These are phyloP conservation scores for Pythium aphanidermatum DNA, from an alignment of 352 stramenopile species.

Conservation along the genomic window DNA sequence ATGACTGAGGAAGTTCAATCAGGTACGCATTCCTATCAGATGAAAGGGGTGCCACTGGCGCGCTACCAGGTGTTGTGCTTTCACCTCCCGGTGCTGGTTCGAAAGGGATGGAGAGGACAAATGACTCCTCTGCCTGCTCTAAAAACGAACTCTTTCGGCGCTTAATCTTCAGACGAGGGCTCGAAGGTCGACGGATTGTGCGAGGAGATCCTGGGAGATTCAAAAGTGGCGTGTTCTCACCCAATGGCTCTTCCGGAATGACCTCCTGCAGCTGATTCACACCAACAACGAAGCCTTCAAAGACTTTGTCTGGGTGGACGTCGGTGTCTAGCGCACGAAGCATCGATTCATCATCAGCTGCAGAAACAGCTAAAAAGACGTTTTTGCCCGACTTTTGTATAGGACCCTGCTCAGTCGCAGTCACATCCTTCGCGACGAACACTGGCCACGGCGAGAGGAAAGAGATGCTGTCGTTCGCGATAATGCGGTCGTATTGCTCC, in stretches of 20 bases:
- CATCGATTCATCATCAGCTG: slow-evolving; percentile 68
- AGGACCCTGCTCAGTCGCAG: slow-evolving; percentile 1
- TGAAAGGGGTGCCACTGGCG: slow-evolving; percentile 21
- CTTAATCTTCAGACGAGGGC: slow-evolving; percentile 36
- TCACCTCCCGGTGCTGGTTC: slow-evolving; percentile 29
- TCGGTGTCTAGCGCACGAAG: slow-evolving; percentile 59
- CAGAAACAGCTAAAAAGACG: slow-evolving; percentile 72
- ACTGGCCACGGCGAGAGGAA: slow-evolving; percentile 68
- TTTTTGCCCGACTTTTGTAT: slow-evolving; percentile 40
- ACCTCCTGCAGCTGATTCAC: slow-evolving; percentile 66
- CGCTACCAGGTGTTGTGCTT: slow-evolving; percentile 12
- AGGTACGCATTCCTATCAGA: slow-evolving; percentile 63
- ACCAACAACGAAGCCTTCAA: slow-evolving; percentile 80
- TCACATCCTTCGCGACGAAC: slow-evolving; percentile 64
- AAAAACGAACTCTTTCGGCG: slow-evolving; percentile 69
- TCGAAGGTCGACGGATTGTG: slow-evolving; percentile 16
- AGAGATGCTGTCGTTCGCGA: slow-evolving; percentile 50
- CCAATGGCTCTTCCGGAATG: slow-evolving; percentile 19
- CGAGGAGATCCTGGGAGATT: slow-evolving; percentile 20
- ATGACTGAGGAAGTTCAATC: slow-evolving; percentile 62
- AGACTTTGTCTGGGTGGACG: slow-evolving; percentile 38
- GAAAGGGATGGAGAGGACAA: slow-evolving; percentile 77
- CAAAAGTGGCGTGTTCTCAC: slow-evolving; percentile 61
- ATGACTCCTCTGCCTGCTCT: slow-evolving; percentile 63
- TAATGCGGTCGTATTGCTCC: slow-evolving; percentile 49